Evolutionary conservation across 1,284 basidiomycete genomes (phyloP), one percentile per base, ranked within the genome.

Genomic region (Trametes sp.): DNA sequence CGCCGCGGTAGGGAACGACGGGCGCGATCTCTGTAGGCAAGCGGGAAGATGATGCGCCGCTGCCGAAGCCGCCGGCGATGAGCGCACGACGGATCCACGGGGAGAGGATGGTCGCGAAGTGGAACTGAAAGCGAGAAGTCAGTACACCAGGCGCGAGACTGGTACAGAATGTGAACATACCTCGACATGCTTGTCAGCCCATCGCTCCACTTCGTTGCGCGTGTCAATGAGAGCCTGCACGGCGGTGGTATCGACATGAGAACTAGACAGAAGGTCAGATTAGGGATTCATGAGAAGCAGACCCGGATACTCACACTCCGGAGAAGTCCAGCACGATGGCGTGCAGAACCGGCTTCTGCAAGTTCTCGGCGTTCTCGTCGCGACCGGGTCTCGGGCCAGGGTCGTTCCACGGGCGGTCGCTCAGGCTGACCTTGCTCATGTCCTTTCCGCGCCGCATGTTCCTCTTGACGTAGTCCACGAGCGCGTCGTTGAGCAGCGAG

Each of bases 401-500:
- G 73, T 98, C 96, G 75, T 99, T 99, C 97, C 97, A 99, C 3
- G 95, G 88, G 50, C 97, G 87, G 74, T 98, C 95, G 68, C 84
- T 82, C 50, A 86, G 76, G 57, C 76, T 82, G 68, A 93, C 81
- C 26, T 78, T 74, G 60, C 83, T 83, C 78, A 93, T 83, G 74
- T 95, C 92, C 69, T 83, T 84, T 23, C 94, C 94, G 38, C 95
- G 86, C 21, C 88, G 85, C 67, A 91, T 95, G 69, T 88, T 81
- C 64, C 78, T 78, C 78, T 93, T 96, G 70, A 95, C 94, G 69
- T 94, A 83, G 67, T 93, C 91, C 45, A 95, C 91, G 38, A 98
- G 81, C 0, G 84, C 81, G 54, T 88, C 85, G 75, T 96, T 96
- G 74, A 93, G 80, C 65, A 87, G 80, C 1, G 92, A 92, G 6